phyloP scores from a whole-genome alignment of 2,329 filamentous ascomycete genomes.

The Ophiocordyceps australis region DNA sequence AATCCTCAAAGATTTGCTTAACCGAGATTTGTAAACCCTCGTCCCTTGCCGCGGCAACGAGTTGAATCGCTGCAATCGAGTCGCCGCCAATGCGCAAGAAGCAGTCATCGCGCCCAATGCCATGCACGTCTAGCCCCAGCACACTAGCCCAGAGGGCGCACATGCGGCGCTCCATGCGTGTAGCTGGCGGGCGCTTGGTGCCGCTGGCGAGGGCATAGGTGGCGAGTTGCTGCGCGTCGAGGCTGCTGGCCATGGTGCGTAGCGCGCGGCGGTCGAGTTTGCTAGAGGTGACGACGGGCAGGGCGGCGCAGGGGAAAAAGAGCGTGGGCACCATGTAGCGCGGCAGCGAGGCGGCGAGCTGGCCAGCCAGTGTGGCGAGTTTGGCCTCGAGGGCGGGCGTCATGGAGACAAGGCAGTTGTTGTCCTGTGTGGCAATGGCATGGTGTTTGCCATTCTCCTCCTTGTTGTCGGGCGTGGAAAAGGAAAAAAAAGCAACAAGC shows the following conservation, averaged over 20 bases:
- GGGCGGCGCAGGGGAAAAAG: conserved; percentile 3
- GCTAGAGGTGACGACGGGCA: conserved; percentile 4
- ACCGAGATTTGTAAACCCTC: conserved; percentile 2
- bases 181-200: conserved; percentile 1
- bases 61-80: conserved; percentile 8
- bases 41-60: conserved; percentile 2
- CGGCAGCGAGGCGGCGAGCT: not conserved
- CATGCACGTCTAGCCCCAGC: conserved; percentile 1
- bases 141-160: conserved; percentile 3
- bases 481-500: not conserved
- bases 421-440: not conserved
- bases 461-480: not conserved
- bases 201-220: not conserved
- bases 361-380: not conserved
- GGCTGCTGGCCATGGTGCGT: not conserved
- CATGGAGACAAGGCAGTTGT: not conserved
- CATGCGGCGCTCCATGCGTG: conserved; percentile 1
- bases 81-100: conserved; percentile 11
- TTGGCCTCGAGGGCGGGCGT: not conserved
- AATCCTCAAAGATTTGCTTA: conserved; percentile 5
- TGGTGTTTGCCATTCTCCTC: too few species aligned
- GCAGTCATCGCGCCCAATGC: conserved; percentile 11
- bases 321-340: conserved; percentile 4
- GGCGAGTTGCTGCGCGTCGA: not conserved
- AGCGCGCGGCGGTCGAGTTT: conserved; percentile 5